These are phyloP conservation scores for Dactylorhiza incarnata DNA, from an alignment of 106 monocot genomes.

Conservation along the genomic window DNA sequence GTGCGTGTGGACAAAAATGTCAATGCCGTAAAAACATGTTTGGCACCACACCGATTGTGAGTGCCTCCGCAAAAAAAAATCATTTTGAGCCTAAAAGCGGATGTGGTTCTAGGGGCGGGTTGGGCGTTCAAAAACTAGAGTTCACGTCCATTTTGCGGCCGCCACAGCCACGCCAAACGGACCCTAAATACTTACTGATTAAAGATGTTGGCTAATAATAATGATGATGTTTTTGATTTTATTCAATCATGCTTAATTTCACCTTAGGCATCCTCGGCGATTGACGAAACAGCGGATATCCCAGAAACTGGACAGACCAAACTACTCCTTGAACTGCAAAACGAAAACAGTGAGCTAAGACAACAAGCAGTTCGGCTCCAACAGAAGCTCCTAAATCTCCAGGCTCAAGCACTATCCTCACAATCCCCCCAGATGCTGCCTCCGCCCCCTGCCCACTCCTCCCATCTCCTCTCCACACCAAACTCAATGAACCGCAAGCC, in stretches of 20 bases:
- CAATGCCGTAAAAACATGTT: too few species aligned
- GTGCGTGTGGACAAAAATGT: too few species aligned
- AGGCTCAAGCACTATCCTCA: slow-evolving; percentile 57
- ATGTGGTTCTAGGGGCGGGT: too few species aligned
- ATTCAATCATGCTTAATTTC: not conserved
- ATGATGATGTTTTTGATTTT: too few species aligned
- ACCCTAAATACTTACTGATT: too few species aligned
- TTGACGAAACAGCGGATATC: slow-evolving; percentile 36
- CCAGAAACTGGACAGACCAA: slow-evolving; percentile 58
- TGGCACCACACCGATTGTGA: too few species aligned
- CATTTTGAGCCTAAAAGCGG: too few species aligned
- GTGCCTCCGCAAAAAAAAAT: too few species aligned
- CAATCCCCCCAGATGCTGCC: slow-evolving; percentile 21
- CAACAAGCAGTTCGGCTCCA: slow-evolving; percentile 58
- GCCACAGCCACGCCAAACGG: too few species aligned
- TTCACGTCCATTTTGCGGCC: too few species aligned
- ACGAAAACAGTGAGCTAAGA: slow-evolving; percentile 77
- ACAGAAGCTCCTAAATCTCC: slow-evolving; percentile 61
- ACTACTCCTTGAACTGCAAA: slow-evolving; percentile 69
- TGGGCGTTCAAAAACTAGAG: too few species aligned
- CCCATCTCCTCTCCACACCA: slow-evolving; percentile 18
- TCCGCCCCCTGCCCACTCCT: slow-evolving; percentile 11
- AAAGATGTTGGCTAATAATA: too few species aligned
- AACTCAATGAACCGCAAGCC: slow-evolving; percentile 24
- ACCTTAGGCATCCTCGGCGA: slow-evolving; percentile 32